These are phyloP conservation scores for Microdochium trichocladiopsis DNA, from an alignment of 2,329 filamentous ascomycete species.

Conservation along the genomic window DNA sequence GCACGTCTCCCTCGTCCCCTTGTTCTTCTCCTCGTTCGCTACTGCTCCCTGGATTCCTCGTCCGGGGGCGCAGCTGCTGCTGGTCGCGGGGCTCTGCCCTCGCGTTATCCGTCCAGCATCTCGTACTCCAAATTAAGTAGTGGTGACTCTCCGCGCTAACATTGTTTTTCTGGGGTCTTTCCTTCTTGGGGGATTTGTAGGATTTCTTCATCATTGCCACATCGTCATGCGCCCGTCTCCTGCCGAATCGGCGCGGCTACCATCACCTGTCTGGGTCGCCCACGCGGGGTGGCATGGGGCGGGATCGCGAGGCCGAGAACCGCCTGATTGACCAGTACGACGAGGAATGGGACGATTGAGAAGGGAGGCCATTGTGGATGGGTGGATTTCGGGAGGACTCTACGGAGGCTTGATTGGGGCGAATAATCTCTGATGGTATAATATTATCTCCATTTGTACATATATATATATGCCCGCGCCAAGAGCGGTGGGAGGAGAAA, in stretches of 20 bases:
- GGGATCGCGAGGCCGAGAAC: constrained; percentile 75
- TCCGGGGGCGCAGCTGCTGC: constrained; percentile 22
- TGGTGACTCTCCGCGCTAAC: constrained; percentile 9
- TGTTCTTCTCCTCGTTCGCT: constrained; percentile 13
- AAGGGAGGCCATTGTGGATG: neutral
- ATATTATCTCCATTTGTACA: neutral
- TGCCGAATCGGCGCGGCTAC: constrained; percentile 62
- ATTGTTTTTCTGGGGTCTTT: neutral
- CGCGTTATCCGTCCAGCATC: neutral
- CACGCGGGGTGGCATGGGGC: constrained; percentile 16
- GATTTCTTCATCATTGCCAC: constrained; percentile 61
- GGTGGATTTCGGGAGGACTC: neutral
- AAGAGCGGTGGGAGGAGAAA: too few relatives aligned
- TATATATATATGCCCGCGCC: too few relatives aligned
- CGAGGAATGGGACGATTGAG: constrained; percentile 87
- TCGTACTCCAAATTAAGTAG: constrained; percentile 6
- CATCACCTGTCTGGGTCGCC: constrained; percentile 51
- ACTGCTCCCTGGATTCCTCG: constrained; percentile 12
- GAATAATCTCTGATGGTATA: too few relatives aligned
- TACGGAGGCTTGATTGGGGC: too few relatives aligned
- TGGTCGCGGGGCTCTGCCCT: neutral
- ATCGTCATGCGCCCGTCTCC: constrained; percentile 60
- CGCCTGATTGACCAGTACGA: constrained; percentile 91
- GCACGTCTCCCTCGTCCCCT: constrained; percentile 48
- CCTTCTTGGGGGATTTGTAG: constrained; percentile 24